Base-by-base conservation (phyloP, 139 green algal genomes). In the Chloropicon primus region DNA sequence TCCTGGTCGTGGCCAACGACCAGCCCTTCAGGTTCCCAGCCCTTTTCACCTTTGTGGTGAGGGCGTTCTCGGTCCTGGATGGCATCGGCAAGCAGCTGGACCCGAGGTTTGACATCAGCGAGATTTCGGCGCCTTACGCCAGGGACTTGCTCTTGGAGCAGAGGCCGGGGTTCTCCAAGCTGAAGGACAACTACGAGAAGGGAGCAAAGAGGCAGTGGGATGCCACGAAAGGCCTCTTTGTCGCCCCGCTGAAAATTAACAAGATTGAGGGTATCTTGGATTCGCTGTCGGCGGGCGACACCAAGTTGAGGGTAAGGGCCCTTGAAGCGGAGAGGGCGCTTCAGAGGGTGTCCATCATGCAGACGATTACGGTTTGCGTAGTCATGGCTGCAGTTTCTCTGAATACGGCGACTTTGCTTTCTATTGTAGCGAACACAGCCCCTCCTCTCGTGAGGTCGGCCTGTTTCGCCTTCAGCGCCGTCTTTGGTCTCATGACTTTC, bases 1-100 rank as follows among this genome's bases (percentile, higher is more conserved):
- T 99, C 74, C 84, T 99, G 79, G 75, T 95, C 22, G 94, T 96
- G 2, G 87, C 90, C 10, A 88, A 87, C 21, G 95, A 99, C 90
- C 96, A 98, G 91, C 95, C 95, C 25, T 98, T 98, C 88, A 84
- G 95, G 28, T 98, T 98, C 91, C 95, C 95, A 21, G 96, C 96
- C 25, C 94, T 91, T 71, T 96, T 96, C 81, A 94, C 91, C 1
- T 96, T 96, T 81, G 89, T 95, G 80, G 87, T 96, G 80, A 78
- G 91, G n/a, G 90, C 87, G 53, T 96, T 97, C 80, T 92, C 89
- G 2, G 92, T 97, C 26, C 88, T 99, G 74, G 95, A 99, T 82
- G 95, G 95, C 84, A 98, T 99, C 79, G 95, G 95, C 85, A 98
- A 98, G 89, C 82, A 76, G 2, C 87, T 98, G 27, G 87, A 96